Evolutionary conservation across 306 rosid species (phyloP).

Genomic region (Coriaria nepalensis): DNA sequence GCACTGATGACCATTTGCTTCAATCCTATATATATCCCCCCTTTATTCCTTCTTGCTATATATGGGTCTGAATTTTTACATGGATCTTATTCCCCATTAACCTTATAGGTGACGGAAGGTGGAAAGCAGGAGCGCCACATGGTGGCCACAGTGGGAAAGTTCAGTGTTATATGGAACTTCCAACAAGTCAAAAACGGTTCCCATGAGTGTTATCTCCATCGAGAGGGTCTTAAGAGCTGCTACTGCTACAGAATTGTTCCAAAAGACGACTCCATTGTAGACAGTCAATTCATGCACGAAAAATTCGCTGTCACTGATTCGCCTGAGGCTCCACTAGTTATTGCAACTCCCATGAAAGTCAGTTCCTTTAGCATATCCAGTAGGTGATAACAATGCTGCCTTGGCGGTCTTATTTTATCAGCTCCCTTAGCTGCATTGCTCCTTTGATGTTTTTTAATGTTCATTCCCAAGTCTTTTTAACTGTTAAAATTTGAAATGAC

Average conservation of each 20-base stretch:
- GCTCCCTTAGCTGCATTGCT: constrained; percentile 19
- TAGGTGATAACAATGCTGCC: constrained; percentile 34
- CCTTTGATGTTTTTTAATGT: too few relatives aligned
- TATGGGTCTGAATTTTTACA: too few relatives aligned
- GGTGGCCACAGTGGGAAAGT: constrained; percentile 94
- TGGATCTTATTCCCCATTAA: not conserved
- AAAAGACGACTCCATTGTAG: constrained; percentile 92
- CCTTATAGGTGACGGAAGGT: constrained; percentile 37
- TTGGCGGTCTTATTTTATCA: constrained; percentile 4
- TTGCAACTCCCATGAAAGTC: constrained; percentile 94
- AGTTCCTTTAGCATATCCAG: constrained; percentile 95
- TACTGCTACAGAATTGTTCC: constrained; percentile 93
- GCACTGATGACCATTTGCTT: too few relatives aligned
- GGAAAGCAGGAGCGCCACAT: constrained; percentile 97
- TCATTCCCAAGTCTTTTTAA: too few relatives aligned
- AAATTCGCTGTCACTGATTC: constrained; percentile 80
- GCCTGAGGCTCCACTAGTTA: constrained; percentile 94
- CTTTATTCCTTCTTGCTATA: too few relatives aligned
- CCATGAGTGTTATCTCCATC: constrained; percentile 80
- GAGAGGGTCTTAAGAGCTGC: constrained; percentile 92
- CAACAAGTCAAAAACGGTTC: constrained; percentile 85
- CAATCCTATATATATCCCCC: too few relatives aligned
- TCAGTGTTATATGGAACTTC: constrained; percentile 97
- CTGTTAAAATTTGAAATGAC: too few relatives aligned
- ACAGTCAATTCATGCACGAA: constrained; percentile 92